Percentiles rank a stretch among this genome's conserved stretches.
Conservation (phyloP, 2,329 filamentous ascomycete genomes). For the Verticillium klebahnii region DNA sequence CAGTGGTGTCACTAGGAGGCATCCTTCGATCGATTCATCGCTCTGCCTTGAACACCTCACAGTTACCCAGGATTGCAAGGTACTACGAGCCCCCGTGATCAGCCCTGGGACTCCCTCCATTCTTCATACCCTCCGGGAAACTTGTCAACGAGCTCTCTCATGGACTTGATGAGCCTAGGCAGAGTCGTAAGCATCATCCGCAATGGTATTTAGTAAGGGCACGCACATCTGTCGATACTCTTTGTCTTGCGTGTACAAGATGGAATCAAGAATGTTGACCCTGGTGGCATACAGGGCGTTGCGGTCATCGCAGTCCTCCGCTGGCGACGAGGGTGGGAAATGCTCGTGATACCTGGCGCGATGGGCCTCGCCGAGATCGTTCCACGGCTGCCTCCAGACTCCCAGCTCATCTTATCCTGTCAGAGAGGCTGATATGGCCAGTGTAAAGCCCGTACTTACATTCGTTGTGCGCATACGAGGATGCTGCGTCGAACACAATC, state of each 20-base stretch:
- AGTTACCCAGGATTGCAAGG: too few relatives aligned
- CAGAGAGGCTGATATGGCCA: neutral
- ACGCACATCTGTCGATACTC: neutral
- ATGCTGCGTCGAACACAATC: conserved; percentile 17
- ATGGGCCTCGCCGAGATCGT: conserved; percentile 17
- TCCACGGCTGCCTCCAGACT: conserved; percentile 19
- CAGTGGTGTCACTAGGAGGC: too few relatives aligned
- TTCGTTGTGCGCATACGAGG: conserved; percentile 20
- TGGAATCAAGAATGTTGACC: neutral
- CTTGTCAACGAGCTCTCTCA: neutral
- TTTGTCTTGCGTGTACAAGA: neutral
- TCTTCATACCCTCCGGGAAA: neutral
- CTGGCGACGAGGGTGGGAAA: conserved; percentile 19
- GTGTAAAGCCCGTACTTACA: conserved; percentile 5
- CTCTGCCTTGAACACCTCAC: too few relatives aligned
- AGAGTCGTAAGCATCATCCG: too few relatives aligned
- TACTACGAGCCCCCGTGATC: neutral
- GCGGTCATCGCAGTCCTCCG: conserved; percentile 20
- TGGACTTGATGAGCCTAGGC: neutral
- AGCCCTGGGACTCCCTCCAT: neutral
- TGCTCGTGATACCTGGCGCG: conserved; percentile 19
- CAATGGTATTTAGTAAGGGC: neutral
- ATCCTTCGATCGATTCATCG: too few relatives aligned
- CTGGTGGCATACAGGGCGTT: conserved; percentile 21
- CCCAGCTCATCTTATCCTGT: conserved; percentile 15